These are phyloP conservation scores for Talaromyces amestolkiae DNA, from an alignment of 2,329 filamentous ascomycete species.

Conservation along the genomic window DNA sequence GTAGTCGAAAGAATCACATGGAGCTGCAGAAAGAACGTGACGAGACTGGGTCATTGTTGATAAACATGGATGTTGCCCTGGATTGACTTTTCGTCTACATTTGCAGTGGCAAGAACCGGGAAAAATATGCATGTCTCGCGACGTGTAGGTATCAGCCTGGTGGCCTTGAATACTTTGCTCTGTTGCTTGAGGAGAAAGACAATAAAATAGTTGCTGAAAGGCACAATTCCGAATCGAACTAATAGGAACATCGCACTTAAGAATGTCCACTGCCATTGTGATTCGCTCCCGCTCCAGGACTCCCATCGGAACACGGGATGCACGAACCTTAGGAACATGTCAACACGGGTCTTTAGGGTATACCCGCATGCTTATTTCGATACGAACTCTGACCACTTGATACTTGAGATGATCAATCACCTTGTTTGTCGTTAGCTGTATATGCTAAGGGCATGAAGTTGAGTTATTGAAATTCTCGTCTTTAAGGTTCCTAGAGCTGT, in stretches of 20 bases:
- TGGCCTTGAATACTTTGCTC: not conserved
- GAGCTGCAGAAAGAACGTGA: not conserved
- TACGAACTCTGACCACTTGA: not conserved
- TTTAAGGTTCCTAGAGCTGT: not conserved
- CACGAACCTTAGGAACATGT: not conserved
- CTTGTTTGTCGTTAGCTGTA: not conserved
- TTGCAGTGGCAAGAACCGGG: not conserved
- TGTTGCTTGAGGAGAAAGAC: not conserved
- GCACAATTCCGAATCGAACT: not conserved
- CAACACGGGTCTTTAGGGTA: conserved; percentile 2
- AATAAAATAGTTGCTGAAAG: not conserved
- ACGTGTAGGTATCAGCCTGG: not conserved
- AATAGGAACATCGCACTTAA: not conserved
- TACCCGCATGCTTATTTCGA: conserved; percentile 13
- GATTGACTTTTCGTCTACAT: not conserved
- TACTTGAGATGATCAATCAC: not conserved
- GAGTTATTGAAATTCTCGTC: not conserved
- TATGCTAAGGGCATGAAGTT: not conserved
- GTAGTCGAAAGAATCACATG: not conserved
- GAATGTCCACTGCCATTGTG: not conserved
- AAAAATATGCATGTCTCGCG: not conserved
- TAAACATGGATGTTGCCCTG: not conserved
- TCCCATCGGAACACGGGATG: not conserved
- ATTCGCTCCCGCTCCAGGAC: not conserved
- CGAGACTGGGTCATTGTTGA: not conserved